Evolutionary conservation across 2,329 filamentous ascomycete genomes (phyloP).

Genomic region (Geosmithia putterillii): DNA sequence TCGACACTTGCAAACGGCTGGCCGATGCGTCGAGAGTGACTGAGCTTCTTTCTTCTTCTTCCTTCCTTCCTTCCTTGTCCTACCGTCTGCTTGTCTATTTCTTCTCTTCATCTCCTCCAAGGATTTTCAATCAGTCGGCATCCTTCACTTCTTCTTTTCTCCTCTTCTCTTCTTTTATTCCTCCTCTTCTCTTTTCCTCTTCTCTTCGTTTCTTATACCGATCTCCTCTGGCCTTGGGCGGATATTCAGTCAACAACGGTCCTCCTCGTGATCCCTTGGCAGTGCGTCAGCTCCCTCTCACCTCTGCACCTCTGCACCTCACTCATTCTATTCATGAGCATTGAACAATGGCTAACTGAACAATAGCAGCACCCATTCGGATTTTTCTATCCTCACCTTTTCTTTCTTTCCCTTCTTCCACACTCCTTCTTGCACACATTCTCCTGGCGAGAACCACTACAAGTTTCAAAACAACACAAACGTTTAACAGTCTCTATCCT

Average conservation of each 20-base stretch:
- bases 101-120: no score
- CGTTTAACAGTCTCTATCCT: background rate
- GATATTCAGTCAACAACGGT: no score
- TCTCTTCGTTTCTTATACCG: background rate
- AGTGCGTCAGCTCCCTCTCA: background rate
- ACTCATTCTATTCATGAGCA: background rate
- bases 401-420: background rate
- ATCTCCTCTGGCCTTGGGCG: no score
- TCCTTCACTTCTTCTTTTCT: constrained; percentile 5
- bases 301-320: background rate
- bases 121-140: no score
- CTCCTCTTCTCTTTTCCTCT: background rate
- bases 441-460: constrained; percentile 1
- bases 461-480: background rate
- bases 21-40: constrained; percentile 1
- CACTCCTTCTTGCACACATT: background rate
- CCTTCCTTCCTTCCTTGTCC: constrained; percentile 5
- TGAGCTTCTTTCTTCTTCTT: constrained; percentile 5
- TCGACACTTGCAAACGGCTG: constrained; percentile 1
- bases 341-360: background rate
- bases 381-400: background rate
- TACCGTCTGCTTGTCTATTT: background rate
- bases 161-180: background rate
- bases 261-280: no score
- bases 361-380: background rate